These are phyloP conservation scores for Bruguiera sexangula DNA, from an alignment of 345 rosid genomes.

Conservation along the genomic window DNA sequence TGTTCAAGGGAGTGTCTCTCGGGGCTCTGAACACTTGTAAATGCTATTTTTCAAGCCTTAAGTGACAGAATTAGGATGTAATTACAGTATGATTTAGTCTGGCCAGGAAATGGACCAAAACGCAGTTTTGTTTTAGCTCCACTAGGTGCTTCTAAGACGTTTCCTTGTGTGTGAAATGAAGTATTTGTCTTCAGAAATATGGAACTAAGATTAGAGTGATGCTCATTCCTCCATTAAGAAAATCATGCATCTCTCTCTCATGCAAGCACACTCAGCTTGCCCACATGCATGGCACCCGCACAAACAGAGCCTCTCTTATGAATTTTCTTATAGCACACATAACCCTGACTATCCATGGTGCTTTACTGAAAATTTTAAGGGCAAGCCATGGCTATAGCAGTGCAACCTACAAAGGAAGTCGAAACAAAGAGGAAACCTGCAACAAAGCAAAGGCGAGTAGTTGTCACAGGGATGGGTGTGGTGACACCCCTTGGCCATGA, in stretches of 20 bases:
- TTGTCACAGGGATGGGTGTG: conserved; percentile 95
- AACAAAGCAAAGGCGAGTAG: conserved; percentile 71
- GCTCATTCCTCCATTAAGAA: neutral
- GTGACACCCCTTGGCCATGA: conserved; percentile 89
- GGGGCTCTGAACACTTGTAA: neutral
- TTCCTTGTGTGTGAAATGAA: no score
- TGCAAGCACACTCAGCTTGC: neutral
- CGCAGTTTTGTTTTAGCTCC: neutral
- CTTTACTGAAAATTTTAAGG: conserved; percentile 33
- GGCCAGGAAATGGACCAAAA: neutral
- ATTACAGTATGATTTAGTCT: no score
- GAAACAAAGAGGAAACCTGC: conserved; percentile 53
- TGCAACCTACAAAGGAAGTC: conserved; percentile 58
- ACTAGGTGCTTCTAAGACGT: no score
- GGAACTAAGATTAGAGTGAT: neutral
- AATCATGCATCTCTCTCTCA: neutral
- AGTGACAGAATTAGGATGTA: neutral
- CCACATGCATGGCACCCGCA: no score
- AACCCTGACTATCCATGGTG: neutral
- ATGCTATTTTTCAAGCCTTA: neutral
- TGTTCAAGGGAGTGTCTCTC: no score
- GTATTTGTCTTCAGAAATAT: no score
- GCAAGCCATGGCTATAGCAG: conserved; percentile 59
- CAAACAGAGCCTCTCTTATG: no score
- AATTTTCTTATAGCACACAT: no score